Evolutionary conservation across 2,329 filamentous ascomycete species (phyloP).

Genomic region (Amauroascus verrucosus): DNA sequence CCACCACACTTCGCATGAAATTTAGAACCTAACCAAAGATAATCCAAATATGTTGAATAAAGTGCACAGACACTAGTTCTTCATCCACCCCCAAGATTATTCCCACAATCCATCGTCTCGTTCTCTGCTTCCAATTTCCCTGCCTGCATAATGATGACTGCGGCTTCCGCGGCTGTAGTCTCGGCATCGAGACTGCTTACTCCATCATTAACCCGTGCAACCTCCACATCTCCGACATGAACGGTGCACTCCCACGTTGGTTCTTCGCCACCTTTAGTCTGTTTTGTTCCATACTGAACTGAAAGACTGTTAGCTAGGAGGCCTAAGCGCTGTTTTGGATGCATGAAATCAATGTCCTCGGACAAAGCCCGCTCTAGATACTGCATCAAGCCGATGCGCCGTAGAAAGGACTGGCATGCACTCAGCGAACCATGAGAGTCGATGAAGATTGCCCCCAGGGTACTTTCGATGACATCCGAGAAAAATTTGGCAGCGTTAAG

Average conservation of each 20-base stretch:
- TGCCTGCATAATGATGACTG: slow-evolving; percentile 30
- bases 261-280: slow-evolving; percentile 16
- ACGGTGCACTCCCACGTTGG: slow-evolving; percentile 37
- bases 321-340: slow-evolving; percentile 60
- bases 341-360: slow-evolving; percentile 45
- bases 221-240: slow-evolving; percentile 38
- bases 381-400: slow-evolving; percentile 53
- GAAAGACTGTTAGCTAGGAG: slow-evolving; percentile 43
- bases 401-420: slow-evolving; percentile 51
- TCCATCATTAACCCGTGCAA: slow-evolving; percentile 41
- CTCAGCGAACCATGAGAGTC: slow-evolving; percentile 57
- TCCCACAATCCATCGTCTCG: background rate
- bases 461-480: slow-evolving; percentile 70
- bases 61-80: slow-evolving; percentile 1
- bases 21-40: background rate
- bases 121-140: background rate
- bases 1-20: background rate
- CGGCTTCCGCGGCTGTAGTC: slow-evolving; percentile 47
- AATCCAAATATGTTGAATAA: background rate
- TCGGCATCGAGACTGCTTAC: slow-evolving; percentile 44
- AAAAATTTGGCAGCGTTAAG: slow-evolving; percentile 65
- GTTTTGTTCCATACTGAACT: slow-evolving; percentile 43
- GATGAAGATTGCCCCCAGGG: slow-evolving; percentile 74
- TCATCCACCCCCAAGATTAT: background rate
- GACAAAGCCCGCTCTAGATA: slow-evolving; percentile 53